Evolutionary conservation across 768 basidiomycete species (phyloP), one percentile per base, ranked within the genome.

Genomic region (Termitomyces sp.): DNA sequence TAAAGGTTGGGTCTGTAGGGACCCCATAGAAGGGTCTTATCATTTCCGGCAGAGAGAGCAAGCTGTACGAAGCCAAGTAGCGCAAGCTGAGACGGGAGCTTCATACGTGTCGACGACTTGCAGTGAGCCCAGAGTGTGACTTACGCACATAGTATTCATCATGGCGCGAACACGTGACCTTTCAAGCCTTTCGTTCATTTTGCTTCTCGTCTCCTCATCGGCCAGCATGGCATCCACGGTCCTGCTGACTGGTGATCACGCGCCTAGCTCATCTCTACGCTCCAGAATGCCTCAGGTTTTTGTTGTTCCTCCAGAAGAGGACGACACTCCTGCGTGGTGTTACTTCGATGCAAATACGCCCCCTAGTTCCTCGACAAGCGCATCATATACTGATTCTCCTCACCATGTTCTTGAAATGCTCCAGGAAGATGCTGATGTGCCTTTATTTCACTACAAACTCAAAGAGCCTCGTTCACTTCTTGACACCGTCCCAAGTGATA

Each of bases 1-100:
- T 98, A 98, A n/a, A 97, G 80, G 66, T 93, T 92, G 0, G 95
- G 92, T 43, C 95, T 77, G 71, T 94, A 97, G 0, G 89, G 77
- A 1, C 93, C 92, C 92, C 92, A 94, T 70, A 91, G 69, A 30
- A 89, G 72, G 13, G 84, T 80, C 62, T 77, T 75, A 64, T 87
- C 83, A n/a, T 65, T 64, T 18, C 72, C 60, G 8, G 70, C 64
- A 2, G 78, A 71, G 18, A 77, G 59, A 13, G 71, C 77, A 3
- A 68, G 63, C 44, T 73, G 72, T n/a, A 69, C 69, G 20, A 82
- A 63, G 51, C 79, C 70, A 54, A 85, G 70, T 57, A 84, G 68
- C 60, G 78, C 61, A 35, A 81, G 67, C 58, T 46, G 52, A 76
- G 76, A 77, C 40, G 72, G 52, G 49, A 74, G 63, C 62, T 74